Evolutionary conservation across 495 filamentous ascomycete species (phyloP).

Genomic region (Lepidopterella palustris): DNA sequence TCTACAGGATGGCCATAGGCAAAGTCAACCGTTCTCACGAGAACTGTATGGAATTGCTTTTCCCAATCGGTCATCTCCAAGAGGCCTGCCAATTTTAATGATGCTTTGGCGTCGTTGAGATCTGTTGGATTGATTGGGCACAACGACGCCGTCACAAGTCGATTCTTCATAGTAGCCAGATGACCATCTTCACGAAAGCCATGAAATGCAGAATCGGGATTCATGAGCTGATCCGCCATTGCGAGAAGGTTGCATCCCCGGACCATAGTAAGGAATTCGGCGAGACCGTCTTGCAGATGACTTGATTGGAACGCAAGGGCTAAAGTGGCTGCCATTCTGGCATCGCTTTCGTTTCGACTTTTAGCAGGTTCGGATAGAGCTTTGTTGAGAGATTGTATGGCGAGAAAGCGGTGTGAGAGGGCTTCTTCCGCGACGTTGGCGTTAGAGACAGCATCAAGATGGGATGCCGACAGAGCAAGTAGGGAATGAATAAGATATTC

Average conservation of each 20-base stretch:
- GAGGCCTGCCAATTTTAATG: constrained; percentile 12
- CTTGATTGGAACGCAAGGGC: constrained; percentile 55
- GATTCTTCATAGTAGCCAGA: constrained; percentile 20
- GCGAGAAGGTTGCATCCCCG: constrained; percentile 52
- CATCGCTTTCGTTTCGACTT: constrained; percentile 23
- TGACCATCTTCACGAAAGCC: constrained; percentile 26
- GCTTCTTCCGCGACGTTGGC: constrained; percentile 23
- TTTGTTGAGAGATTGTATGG: constrained; percentile 26
- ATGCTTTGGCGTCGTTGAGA: constrained; percentile 20
- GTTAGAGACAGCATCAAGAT: constrained; percentile 26
- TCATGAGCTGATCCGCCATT: constrained; percentile 42
- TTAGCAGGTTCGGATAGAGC: constrained; percentile 25
- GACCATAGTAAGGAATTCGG: constrained; percentile 58
- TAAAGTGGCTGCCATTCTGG: constrained; percentile 50
- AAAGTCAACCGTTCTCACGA: constrained; percentile 19
- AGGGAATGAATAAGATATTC: constrained; percentile 33
- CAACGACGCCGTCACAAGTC: constrained; percentile 11
- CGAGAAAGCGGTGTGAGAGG: constrained; percentile 25
- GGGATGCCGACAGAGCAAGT: constrained; percentile 27
- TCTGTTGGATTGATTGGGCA: constrained; percentile 11
- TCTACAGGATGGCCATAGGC: constrained; percentile 21
- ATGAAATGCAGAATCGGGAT: constrained; percentile 44
- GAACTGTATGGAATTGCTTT: constrained; percentile 14
- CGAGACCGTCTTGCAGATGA: constrained; percentile 52
- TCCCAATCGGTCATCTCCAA: constrained; percentile 20